Evolutionary conservation across 2,329 filamentous ascomycete genomes (phyloP).

Genomic region (Coniochaeta pulveracea): DNA sequence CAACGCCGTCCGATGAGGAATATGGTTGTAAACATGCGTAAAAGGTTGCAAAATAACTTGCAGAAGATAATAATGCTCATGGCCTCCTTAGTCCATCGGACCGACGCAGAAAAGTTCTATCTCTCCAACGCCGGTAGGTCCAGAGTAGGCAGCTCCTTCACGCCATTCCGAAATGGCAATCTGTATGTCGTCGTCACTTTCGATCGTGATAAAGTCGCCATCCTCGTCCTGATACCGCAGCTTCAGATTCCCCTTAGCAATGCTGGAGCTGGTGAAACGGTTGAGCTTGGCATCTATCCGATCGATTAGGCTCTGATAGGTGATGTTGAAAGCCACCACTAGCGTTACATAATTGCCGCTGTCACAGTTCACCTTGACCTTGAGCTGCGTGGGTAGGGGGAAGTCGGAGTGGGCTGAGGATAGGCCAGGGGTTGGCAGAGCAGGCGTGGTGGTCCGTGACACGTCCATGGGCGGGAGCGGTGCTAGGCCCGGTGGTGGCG

Average conservation of each 20-base stretch:
- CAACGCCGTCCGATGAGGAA: no score
- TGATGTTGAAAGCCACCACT: slow-evolving; percentile 93
- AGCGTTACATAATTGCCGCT: slow-evolving; percentile 79
- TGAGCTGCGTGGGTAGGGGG: slow-evolving; percentile 62
- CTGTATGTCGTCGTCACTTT: slow-evolving; percentile 92
- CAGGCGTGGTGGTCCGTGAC: slow-evolving; percentile 20
- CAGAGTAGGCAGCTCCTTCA: slow-evolving; percentile 45
- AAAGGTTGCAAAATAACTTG: no score
- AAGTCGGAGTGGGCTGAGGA: slow-evolving; percentile 33
- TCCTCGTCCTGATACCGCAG: slow-evolving; percentile 88
- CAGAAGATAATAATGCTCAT: no score
- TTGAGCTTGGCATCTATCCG: slow-evolving; percentile 93
- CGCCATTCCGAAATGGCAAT: slow-evolving; percentile 93
- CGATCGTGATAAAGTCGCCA: slow-evolving; percentile 84
- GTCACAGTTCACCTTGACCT: slow-evolving; percentile 90
- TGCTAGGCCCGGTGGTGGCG: slow-evolving; percentile 16
- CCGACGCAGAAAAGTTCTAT: slow-evolving; percentile 76
- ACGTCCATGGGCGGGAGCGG: slow-evolving; percentile 23
- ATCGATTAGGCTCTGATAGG: slow-evolving; percentile 86
- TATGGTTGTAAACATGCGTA: no score
- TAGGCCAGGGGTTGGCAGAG: slow-evolving; percentile 26
- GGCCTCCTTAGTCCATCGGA: slow-evolving; percentile 19
- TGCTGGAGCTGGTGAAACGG: slow-evolving; percentile 73
- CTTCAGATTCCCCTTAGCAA: slow-evolving; percentile 71
- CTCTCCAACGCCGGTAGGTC: slow-evolving; percentile 62